These are phyloP conservation scores for Dactylellina drechsleri DNA, from an alignment of 2,329 filamentous ascomycete species.

Conservation along the genomic window DNA sequence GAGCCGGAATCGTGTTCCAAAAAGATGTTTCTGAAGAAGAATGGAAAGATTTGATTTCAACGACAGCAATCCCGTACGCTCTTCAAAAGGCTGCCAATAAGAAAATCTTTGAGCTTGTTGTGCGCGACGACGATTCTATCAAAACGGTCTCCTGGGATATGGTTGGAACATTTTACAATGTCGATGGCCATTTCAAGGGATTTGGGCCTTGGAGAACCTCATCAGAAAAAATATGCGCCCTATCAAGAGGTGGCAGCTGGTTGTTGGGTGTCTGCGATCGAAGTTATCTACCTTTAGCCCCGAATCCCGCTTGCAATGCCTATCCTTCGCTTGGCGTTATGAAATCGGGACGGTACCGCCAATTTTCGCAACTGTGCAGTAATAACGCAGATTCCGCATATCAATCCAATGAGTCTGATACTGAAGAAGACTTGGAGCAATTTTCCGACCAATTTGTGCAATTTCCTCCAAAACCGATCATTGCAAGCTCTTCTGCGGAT, in stretches of 20 bases:
- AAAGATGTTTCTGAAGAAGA: constrained; percentile 59
- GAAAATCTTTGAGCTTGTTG: constrained; percentile 34
- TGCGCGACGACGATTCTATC: background rate
- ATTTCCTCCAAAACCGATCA: constrained; percentile 32
- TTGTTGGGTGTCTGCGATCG: constrained; percentile 17
- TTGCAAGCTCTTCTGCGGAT: constrained; percentile 21
- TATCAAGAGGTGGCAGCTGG: constrained; percentile 46
- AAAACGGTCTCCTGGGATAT: constrained; percentile 14
- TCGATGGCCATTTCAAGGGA: constrained; percentile 35
- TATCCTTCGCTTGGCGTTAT: background rate
- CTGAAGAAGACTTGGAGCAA: background rate
- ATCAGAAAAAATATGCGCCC: constrained; percentile 52
- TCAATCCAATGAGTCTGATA: constrained; percentile 11
- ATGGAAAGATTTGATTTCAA: constrained; percentile 58
- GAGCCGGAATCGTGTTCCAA: constrained; percentile 63
- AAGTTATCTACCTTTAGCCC: constrained; percentile 36
- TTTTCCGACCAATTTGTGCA: background rate
- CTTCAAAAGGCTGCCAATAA: constrained; percentile 55
- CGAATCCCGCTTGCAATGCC: background rate
- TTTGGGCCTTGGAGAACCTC: constrained; percentile 54
- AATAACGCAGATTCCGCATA: constrained; percentile 13
- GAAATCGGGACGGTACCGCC: background rate
- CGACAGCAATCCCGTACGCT: constrained; percentile 17
- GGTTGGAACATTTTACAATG: constrained; percentile 55
- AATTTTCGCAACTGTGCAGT: background rate